Base-by-base conservation (phyloP, 208 protist genomes). In the Trypanosoma lewisi region DNA sequence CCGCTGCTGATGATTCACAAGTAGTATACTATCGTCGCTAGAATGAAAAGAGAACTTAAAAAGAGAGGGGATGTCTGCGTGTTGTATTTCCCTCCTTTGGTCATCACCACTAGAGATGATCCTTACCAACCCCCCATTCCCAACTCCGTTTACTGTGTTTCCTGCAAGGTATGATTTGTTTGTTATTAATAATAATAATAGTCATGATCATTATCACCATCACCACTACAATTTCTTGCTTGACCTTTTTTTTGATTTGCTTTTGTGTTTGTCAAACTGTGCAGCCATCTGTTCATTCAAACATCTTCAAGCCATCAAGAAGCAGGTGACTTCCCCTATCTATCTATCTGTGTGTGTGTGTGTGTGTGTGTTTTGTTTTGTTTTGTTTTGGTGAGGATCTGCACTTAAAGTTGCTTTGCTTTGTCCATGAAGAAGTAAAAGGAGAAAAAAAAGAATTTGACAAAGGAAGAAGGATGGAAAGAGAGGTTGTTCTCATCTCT, bases 11-110 rank as follows among this genome's bases (percentile, higher is more conserved):
- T 21, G 87, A 94, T 50, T 94, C 87, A 0, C 87, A 94, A 44
- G 82, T 88, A 17, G 84, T 94, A 23, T 94, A 82, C 57, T 91
- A 89, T 54, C 77, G 83, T 45, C 80, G 86, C 50, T 87, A 70
- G 58, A 64, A 49, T 39, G 56, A 7, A 27, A 49, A 25, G 27
- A 49, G 0, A 17, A 50, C 16, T 2, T 17, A 63, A 44, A 30
- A 9, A 28, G 9, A 64, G 50, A 63, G 47, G 30, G 4, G 19
- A 45, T 36, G 11, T 30, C 2, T 12, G 2, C n/a, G 27, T 58
- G 51, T 45, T 31, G 41, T 54, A 53, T 63, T 55, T 67, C 17
- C 34, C n/a, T 27, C 33, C 42, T 36, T 31, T 53, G n/a, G 8
- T 62, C 41, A 23, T 8, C 42, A 19, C 2, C 1, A 47, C n/a